phyloP scores from a whole-genome alignment of 306 rosid species.

The Hylodesmum podocarpum region DNA sequence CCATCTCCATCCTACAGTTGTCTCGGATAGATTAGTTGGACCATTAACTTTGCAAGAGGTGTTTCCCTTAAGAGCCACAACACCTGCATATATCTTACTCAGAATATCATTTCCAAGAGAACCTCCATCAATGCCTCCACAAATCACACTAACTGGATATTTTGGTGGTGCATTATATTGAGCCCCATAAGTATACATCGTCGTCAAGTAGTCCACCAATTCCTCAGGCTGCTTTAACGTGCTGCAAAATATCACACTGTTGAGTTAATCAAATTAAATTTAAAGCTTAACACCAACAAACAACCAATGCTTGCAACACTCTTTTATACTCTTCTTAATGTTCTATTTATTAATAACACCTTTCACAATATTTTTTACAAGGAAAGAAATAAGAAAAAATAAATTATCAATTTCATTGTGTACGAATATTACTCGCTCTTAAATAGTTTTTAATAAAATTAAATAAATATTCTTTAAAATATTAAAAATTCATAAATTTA shows the following conservation, averaged over 20 bases:
- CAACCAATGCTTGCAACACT: too few relatives aligned
- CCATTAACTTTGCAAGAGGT: conserved; percentile 44
- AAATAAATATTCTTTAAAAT: too few relatives aligned
- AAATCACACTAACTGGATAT: conserved; percentile 53
- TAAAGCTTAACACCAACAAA: neutral
- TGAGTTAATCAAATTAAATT: neutral
- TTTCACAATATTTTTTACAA: too few relatives aligned
- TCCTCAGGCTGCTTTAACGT: conserved; percentile 28
- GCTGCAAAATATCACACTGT: conserved; percentile 26
- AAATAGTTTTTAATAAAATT: too few relatives aligned
- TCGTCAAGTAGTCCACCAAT: conserved; percentile 34
- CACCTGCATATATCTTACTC: conserved; percentile 53
- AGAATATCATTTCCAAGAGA: conserved; percentile 33
- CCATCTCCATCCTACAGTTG: conserved; percentile 62
- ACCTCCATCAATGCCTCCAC: conserved; percentile 59
- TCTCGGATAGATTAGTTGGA: conserved; percentile 42
- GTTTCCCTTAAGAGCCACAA: conserved; percentile 46
- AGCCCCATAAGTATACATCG: conserved; percentile 39
- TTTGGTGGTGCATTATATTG: conserved; percentile 56
- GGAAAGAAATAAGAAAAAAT: too few relatives aligned
- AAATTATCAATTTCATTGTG: too few relatives aligned
- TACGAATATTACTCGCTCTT: too few relatives aligned
- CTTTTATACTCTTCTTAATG: too few relatives aligned
- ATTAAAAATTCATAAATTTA: too few relatives aligned
- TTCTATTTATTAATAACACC: too few relatives aligned